Base-by-base conservation (phyloP, 2,329 filamentous ascomycete genomes). In the Pseudopyrenochaeta lycopersici region DNA sequence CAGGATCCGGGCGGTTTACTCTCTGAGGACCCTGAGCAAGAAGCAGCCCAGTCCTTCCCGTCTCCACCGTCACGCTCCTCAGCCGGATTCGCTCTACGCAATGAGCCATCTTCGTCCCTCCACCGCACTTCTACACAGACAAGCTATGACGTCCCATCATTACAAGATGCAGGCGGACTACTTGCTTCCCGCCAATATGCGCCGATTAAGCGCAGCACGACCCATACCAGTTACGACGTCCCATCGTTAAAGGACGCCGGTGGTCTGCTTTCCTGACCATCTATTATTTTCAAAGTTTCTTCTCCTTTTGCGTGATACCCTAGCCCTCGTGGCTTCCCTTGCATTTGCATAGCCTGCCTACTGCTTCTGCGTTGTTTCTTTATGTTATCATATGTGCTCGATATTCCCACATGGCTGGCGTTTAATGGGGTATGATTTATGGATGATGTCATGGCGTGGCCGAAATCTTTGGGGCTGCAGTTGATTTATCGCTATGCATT, bases 251-350 rank as follows among this genome's bases (percentile, higher is more conserved):
- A 72, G 53, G 72, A 76, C 38, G 64, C 68, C 5, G 72, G 71
- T 33, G 71, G 68, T 38, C 63, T 75, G 7, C 68, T 75, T 49
- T 66, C 64, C 33, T 60, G 50, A 44, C 29, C 46, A 30, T 52
- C 55, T 35, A 30, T 50, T 18, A 41, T 33, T 60, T 64, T 49
- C 32, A 58, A 56, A 57, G 50, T 47, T 57, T 53, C 54, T 33
- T 55, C 44, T 56, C 40, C 21, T 60, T 58, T 36, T 56, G 56
- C 54, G 56, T 74, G 71, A 76, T 76, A 76, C 71, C 73, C 71
- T 54, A 50, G 61, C 59, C 58, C 52, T 52, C 23, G 46, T 35
- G 56, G 62, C 61, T 62, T 49, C 39, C 54, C 61, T 23, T 58
- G 52, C 46, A 58, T 60, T 53, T 59, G 54, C 63, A 66, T 66